phyloP scores from a whole-genome alignment of 176 grass and related monocot genomes.

The Juncus inflexus region DNA sequence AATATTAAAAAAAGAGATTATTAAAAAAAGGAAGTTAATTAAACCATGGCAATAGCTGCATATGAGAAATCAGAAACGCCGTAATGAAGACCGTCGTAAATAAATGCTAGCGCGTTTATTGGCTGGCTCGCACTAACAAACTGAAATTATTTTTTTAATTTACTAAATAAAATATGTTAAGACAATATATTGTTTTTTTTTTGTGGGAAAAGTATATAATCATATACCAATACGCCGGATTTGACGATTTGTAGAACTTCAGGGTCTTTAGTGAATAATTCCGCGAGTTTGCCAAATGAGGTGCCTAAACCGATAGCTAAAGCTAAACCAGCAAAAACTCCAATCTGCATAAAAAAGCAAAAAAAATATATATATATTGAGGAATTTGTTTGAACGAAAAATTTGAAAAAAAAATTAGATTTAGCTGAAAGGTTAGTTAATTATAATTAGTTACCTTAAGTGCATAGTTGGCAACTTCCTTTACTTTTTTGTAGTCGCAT shows the following conservation, averaged over 20 bases:
- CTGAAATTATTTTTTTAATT: constrained; percentile 28
- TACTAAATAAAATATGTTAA: background rate
- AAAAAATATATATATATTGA: background rate
- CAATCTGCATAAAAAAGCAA: constrained; percentile 49
- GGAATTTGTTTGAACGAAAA: constrained; percentile 8
- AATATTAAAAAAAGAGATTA: constrained; percentile 24
- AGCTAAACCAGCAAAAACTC: constrained; percentile 57
- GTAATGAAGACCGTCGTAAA: constrained; percentile 94
- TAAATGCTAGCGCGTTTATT: constrained; percentile 88
- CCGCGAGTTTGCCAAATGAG: constrained; percentile 74
- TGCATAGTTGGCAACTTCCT: constrained; percentile 47
- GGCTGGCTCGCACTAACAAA: constrained; percentile 94
- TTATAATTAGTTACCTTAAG: constrained; percentile 52
- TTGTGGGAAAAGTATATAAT: constrained; percentile 5
- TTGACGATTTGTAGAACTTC: constrained; percentile 75
- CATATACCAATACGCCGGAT: constrained; percentile 75
- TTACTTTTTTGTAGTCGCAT: constrained; percentile 66
- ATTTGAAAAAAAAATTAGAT: constrained; percentile 3
- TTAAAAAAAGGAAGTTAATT: constrained; percentile 7
- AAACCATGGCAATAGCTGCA: constrained; percentile 73
- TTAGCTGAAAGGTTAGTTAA: background rate
- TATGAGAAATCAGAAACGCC: constrained; percentile 95
- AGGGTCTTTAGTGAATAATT: constrained; percentile 75
- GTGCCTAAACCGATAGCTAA: constrained; percentile 59
- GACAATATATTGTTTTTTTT: background rate